Evolutionary conservation across 2,329 filamentous ascomycete genomes (phyloP), one percentile per base, ranked within the genome.

Genomic region (Bipolaris victoriae): DNA sequence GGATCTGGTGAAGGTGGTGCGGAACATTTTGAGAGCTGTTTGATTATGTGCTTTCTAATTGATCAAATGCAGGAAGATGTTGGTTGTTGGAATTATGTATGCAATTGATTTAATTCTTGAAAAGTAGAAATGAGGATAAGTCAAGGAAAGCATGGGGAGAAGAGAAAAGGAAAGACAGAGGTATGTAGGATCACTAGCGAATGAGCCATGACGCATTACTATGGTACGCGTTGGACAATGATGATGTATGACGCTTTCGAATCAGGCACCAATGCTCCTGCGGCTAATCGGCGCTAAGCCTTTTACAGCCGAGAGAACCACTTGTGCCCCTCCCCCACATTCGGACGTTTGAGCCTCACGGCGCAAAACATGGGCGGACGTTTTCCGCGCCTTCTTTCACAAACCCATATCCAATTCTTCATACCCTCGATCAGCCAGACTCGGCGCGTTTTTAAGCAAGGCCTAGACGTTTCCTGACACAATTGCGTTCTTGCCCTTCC

Each of bases 201-300:
- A 55, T 56, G 22, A 48, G 16, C 29, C 63, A 66, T 66, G 63
- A 61, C 62, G 62, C 62, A 52, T 22, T 55, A 52, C 18, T 55
- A 41, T 54, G 58, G 48, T 43, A 31, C 49, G 22, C 33, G 45
- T n/a, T 37, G 13, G 20, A 41, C 22, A 33, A 65, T 65, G 64
- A 68, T 64, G 60, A 64, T 65, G 54, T 63, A 68, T 69, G 66
- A 69, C 66, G 66, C 60, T 45, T 18, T 53, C 41, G 49, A 57
- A 31, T 24, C 40, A 43, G 58, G 61, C 47, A 53, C 45, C 50
- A 49, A 44, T 15, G 40, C 18, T 29, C 26, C 57, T 45, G 36
- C 22, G 33, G 16, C n/a, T n/a, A 16, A 20, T 33, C 3, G 24
- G 15, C 62, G 41, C 57, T 41, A 56, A 47, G 31, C 60, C 49